Percentiles rank a stretch among this genome's conserved stretches.
phyloP scores from a whole-genome alignment of 345 rosid genomes.

The Dovyalis caffra region DNA sequence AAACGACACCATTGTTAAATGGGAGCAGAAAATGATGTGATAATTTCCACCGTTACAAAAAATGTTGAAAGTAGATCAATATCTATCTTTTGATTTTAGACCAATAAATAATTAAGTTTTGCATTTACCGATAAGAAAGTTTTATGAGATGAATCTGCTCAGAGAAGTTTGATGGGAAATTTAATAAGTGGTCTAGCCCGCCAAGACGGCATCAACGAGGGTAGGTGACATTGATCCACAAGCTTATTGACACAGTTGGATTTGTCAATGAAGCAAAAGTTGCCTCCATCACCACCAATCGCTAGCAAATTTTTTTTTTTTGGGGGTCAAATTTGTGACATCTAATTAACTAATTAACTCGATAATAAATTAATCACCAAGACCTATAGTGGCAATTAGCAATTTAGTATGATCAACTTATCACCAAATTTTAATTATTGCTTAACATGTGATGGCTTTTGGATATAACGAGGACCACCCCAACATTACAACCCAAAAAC shows the following conservation, averaged over 20 bases:
- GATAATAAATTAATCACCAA: too few relatives aligned
- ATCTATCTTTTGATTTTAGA: neutral
- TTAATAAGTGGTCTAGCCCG: neutral
- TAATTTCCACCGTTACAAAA: too few relatives aligned
- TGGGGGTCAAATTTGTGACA: neutral
- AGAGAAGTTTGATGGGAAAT: neutral
- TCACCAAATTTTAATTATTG: neutral
- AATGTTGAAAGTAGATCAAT: neutral
- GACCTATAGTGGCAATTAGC: neutral
- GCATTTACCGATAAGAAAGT: neutral
- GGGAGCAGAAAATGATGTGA: neutral
- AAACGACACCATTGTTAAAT: neutral
- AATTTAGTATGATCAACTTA: neutral
- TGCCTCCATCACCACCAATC: neutral
- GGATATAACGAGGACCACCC: neutral
- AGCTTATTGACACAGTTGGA: neutral
- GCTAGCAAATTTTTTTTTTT: too few relatives aligned
- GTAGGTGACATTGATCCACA: neutral
- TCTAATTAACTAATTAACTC: too few relatives aligned
- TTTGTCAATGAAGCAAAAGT: neutral
- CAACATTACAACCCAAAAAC: neutral
- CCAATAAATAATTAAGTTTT: neutral
- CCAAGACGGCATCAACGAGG: neutral
- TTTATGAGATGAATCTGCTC: neutral
- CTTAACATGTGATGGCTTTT: neutral